Conservation (phyloP, 2,329 filamentous ascomycete genomes). For the Penicillium glabrum region DNA sequence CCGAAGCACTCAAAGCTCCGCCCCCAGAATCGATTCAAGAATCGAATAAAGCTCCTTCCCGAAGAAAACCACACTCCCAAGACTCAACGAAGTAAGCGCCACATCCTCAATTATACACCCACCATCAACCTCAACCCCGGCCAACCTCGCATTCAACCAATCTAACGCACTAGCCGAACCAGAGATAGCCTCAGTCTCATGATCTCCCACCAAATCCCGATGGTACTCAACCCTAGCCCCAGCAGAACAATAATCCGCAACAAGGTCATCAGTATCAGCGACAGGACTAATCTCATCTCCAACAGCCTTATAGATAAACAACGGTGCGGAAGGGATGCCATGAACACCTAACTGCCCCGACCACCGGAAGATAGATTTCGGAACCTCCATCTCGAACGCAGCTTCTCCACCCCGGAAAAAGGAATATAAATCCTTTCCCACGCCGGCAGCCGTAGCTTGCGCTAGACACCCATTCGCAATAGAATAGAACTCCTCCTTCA, state of each 20-base stretch:
- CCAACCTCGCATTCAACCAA: conserved; percentile 8
- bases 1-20: no score
- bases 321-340: conserved; percentile 18
- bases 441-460: not conserved
- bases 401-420: conserved; percentile 12
- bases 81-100: conserved; percentile 3
- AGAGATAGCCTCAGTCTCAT: conserved; percentile 18
- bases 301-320: conserved; percentile 33
- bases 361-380: conserved; percentile 8
- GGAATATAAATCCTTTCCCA: not conserved
- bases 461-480: not conserved
- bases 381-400: conserved; percentile 6
- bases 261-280: conserved; percentile 26
- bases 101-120: conserved; percentile 5
- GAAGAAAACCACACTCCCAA: not conserved
- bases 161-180: conserved; percentile 13
- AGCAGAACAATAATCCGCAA: conserved; percentile 23
- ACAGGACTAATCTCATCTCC: conserved; percentile 31
- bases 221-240: conserved; percentile 25
- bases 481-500: not conserved
- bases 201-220: conserved; percentile 26
- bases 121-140: not conserved
- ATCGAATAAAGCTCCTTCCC: conserved; percentile 5
- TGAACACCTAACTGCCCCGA: conserved; percentile 16
- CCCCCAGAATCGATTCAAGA: not conserved